Evolutionary conservation across 2,329 filamentous ascomycete species (phyloP).

Genomic region (Sphaerulina musiva): DNA sequence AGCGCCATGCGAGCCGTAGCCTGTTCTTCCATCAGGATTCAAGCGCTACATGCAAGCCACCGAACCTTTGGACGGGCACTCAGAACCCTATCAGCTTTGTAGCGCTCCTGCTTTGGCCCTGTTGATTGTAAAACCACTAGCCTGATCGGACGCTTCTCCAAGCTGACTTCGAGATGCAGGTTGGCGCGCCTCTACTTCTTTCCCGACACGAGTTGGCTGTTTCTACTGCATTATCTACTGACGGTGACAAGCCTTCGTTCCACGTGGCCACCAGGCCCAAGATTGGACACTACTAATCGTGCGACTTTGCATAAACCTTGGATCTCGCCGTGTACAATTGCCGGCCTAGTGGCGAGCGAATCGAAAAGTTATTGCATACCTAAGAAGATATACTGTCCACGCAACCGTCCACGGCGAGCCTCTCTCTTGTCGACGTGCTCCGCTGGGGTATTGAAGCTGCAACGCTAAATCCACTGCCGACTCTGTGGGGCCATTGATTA

Average conservation of each 20-base stretch:
- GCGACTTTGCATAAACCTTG: constrained; percentile 9
- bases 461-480: constrained; percentile 1
- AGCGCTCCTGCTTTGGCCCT: constrained; percentile 10
- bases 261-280: constrained; percentile 16
- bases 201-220: constrained; percentile 4
- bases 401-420: neutral
- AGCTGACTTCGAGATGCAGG: constrained; percentile 14
- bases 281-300: constrained; percentile 9
- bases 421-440: neutral
- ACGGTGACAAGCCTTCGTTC: constrained; percentile 7
- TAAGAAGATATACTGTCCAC: neutral
- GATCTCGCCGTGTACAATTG: constrained; percentile 1
- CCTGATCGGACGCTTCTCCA: constrained; percentile 17
- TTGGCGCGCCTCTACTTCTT: neutral
- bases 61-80: constrained; percentile 7
- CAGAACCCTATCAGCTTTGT: constrained; percentile 9
- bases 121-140: constrained; percentile 2
- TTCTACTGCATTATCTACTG: neutral
- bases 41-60: constrained; percentile 14
- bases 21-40: constrained; percentile 14
- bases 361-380: neutral
- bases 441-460: neutral
- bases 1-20: constrained; percentile 4
- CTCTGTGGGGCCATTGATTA: neutral
- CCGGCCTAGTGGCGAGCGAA: constrained; percentile 8